Evolutionary conservation across 306 rosid species (phyloP).

Genomic region (Sophora flavescens): DNA sequence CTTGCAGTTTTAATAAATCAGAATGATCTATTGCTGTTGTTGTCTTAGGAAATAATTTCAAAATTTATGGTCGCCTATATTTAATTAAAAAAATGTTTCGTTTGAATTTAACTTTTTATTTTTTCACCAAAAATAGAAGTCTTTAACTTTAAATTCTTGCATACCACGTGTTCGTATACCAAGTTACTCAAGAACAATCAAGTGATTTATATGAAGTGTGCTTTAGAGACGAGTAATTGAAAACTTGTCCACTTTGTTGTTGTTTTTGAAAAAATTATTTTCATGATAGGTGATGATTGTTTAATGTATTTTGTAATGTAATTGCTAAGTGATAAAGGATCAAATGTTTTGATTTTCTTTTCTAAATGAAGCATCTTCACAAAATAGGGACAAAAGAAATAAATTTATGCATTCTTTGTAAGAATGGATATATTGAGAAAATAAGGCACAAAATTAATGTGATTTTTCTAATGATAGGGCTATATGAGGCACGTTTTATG

Average conservation of each 20-base stretch:
- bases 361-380: not conserved
- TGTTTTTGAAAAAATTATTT: no score
- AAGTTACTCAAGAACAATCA: no score
- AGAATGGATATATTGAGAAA: not conserved
- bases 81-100: no score
- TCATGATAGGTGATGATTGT: no score
- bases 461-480: slow-evolving; percentile 13
- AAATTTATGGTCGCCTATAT: not conserved
- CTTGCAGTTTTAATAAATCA: not conserved
- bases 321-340: not conserved
- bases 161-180: no score
- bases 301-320: not conserved
- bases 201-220: no score
- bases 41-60: not conserved
- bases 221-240: no score
- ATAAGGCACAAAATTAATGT: not conserved
- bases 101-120: no score
- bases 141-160: no score
- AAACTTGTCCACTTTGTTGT: no score
- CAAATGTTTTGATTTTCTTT: not conserved
- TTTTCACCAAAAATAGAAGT: no score
- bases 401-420: not conserved
- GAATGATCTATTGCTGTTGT: not conserved
- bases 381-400: not conserved
- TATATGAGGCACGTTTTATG: not conserved